Conservation (phyloP, 1,284 basidiomycete species). For the Cystobasidium slooffiae region DNA sequence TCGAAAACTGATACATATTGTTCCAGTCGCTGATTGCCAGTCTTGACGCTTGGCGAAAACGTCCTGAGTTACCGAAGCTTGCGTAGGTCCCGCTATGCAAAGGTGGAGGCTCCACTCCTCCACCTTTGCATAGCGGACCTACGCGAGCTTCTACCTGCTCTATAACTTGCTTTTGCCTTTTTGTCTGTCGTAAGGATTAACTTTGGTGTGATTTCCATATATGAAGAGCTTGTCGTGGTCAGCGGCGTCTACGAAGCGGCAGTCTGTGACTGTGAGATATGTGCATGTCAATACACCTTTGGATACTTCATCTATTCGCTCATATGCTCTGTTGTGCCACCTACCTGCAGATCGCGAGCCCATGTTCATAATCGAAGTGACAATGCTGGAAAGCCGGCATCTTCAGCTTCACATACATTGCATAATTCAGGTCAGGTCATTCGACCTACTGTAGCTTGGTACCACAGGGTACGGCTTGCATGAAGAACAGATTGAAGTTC, state of each 20-base stretch:
- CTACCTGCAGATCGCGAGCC: slow-evolving; percentile 33
- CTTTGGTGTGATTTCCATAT: slow-evolving; percentile 36
- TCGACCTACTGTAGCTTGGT: slow-evolving; percentile 14
- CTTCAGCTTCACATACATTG: neutral
- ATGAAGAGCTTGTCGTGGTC: slow-evolving; percentile 12
- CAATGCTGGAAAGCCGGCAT: slow-evolving; percentile 3
- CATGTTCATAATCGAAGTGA: slow-evolving; percentile 22
- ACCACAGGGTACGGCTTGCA: slow-evolving; percentile 22
- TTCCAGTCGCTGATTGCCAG: too few relatives aligned
- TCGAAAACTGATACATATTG: too few relatives aligned
- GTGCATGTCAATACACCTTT: neutral
- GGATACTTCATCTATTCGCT: neutral
- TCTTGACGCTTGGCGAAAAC: too few relatives aligned
- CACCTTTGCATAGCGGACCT: neutral
- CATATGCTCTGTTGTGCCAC: neutral
- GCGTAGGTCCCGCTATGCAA: too few relatives aligned
- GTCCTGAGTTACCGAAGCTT: too few relatives aligned
- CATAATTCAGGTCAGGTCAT: neutral
- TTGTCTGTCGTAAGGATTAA: slow-evolving; percentile 14
- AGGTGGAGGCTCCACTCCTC: neutral
- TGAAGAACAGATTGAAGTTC: slow-evolving; percentile 40
- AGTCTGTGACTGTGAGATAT: slow-evolving; percentile 28
- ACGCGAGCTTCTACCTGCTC: neutral
- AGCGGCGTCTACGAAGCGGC: slow-evolving; percentile 22
- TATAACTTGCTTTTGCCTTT: slow-evolving; percentile 9